These are phyloP conservation scores for Clarireedia homoeocarpa DNA, from an alignment of 2,329 filamentous ascomycete genomes.

Conservation along the genomic window DNA sequence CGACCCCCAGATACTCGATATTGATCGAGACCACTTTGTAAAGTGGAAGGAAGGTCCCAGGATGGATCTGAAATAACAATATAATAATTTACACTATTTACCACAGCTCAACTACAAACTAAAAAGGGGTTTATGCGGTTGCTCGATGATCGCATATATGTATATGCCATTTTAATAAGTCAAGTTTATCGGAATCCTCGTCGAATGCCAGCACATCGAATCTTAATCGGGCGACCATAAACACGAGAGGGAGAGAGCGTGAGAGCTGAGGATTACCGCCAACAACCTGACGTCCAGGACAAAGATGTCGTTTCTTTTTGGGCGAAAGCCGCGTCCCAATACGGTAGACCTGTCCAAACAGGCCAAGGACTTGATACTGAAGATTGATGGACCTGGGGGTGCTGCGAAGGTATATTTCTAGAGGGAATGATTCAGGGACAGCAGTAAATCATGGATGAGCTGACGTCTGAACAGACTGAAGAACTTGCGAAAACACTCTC, in stretches of 20 bases:
- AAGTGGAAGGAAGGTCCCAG: slow-evolving; percentile 9
- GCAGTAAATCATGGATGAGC: slow-evolving; percentile 10
- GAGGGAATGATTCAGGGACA: neutral
- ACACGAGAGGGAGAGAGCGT: slow-evolving; percentile 8
- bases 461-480: slow-evolving; percentile 54
- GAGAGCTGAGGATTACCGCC: slow-evolving; percentile 1
- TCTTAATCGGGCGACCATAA: slow-evolving; percentile 11
- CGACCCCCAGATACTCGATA: neutral
- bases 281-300: slow-evolving; percentile 9
- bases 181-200: slow-evolving; percentile 4
- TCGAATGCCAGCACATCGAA: slow-evolving; percentile 11
- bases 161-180: slow-evolving; percentile 4
- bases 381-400: slow-evolving; percentile 49
- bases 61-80: slow-evolving; percentile 2
- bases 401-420: slow-evolving; percentile 43
- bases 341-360: slow-evolving; percentile 43
- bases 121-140: slow-evolving; percentile 1
- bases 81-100: slow-evolving; percentile 2
- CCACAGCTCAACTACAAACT: slow-evolving; percentile 1
- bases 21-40: neutral
- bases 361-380: slow-evolving; percentile 55
- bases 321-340: slow-evolving; percentile 51
- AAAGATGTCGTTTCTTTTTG: slow-evolving; percentile 64
- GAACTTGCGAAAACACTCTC: slow-evolving; percentile 78
- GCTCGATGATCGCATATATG: neutral